These are phyloP conservation scores for Ramaria sp. DNA, from an alignment of 768 basidiomycete genomes.

Conservation along the genomic window DNA sequence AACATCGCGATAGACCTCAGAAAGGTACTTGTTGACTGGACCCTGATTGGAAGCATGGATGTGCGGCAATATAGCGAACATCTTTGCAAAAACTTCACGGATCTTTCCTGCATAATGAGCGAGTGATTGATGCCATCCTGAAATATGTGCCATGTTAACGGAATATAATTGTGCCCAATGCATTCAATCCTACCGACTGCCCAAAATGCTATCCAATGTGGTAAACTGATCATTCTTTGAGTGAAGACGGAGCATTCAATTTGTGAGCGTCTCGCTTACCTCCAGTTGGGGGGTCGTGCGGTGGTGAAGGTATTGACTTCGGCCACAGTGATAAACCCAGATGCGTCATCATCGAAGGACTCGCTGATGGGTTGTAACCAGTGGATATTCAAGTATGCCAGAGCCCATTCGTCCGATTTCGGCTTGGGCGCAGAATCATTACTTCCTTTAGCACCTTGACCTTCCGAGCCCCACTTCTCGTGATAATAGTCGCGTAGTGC, in stretches of 20 bases:
- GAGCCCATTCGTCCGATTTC: conserved; percentile 15
- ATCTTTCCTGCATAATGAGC: background rate
- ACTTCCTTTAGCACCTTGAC: background rate
- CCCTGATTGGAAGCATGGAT: background rate
- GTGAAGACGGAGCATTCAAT: background rate
- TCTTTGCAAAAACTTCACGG: background rate
- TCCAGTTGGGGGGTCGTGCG: conserved; percentile 19
- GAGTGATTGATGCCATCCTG: conserved; percentile 6
- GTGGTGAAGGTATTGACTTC: conserved; percentile 25
- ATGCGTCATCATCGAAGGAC: conserved; percentile 25
- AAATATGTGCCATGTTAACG: background rate
- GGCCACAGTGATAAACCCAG: conserved; percentile 21
- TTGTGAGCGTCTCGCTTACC: conserved; percentile 9
- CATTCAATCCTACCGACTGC: conserved; percentile 13
- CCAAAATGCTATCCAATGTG: conserved; percentile 24
- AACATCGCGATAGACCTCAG: background rate
- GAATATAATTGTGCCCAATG: background rate
- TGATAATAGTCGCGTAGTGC: conserved; percentile 22
- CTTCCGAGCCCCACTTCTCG: conserved; percentile 12
- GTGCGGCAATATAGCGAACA: background rate
- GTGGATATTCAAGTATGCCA: conserved; percentile 15
- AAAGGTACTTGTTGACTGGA: background rate
- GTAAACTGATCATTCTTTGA: conserved; percentile 12
- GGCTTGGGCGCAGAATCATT: background rate
- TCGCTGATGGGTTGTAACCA: conserved; percentile 19